Evolutionary conservation across 345 rosid genomes (phyloP).

Genomic region (Pelargonium nanum): DNA sequence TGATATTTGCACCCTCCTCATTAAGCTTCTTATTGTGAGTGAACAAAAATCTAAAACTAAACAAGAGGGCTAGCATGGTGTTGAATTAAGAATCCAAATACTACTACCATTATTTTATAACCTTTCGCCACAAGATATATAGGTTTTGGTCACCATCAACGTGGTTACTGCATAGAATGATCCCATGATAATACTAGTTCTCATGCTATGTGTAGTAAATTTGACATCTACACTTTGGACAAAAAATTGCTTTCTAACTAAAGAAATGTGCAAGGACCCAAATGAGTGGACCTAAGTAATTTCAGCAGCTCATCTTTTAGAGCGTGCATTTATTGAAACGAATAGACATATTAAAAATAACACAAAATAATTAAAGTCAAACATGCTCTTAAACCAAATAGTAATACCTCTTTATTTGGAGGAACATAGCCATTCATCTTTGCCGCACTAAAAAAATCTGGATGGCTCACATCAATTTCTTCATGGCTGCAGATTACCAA

Average conservation of each 20-base stretch:
- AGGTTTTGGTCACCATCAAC: background rate
- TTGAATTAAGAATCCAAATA: background rate
- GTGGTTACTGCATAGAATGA: background rate
- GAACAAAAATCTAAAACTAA: background rate
- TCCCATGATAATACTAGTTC: background rate
- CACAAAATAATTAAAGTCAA: slow-evolving; percentile 2
- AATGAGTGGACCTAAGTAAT: background rate
- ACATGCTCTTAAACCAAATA: background rate
- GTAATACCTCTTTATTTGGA: slow-evolving; percentile 68
- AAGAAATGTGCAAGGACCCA: background rate
- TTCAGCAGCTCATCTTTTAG: background rate
- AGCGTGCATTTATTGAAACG: background rate
- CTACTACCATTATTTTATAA: no score
- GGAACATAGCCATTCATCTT: slow-evolving; percentile 87
- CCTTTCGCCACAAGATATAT: no score
- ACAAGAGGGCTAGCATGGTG: background rate
- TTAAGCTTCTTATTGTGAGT: background rate
- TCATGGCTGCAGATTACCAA: slow-evolving; percentile 58
- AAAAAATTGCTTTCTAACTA: background rate
- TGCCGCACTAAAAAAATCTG: slow-evolving; percentile 81
- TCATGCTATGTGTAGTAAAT: no score
- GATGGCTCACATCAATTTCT: slow-evolving; percentile 89
- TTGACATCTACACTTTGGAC: background rate
- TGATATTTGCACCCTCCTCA: background rate
- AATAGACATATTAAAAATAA: slow-evolving; percentile 2